Evolutionary conservation across 2,329 filamentous ascomycete species (phyloP).

Genomic region (Cryphonectria radicalis): DNA sequence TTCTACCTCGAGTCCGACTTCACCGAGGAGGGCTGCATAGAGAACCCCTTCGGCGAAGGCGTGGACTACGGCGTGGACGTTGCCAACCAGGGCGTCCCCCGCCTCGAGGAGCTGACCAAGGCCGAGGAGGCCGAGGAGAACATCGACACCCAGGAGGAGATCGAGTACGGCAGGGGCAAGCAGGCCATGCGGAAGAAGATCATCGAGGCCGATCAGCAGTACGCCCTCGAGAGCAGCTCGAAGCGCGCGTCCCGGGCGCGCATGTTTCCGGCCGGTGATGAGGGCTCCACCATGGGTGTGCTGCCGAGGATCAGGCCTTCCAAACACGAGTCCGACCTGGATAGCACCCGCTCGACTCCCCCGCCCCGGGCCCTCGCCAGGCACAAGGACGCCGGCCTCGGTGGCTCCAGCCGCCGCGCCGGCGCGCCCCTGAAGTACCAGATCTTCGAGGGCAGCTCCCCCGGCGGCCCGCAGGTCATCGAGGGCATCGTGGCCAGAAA

Average conservation of each 20-base stretch:
- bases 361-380: slow-evolving; percentile 49
- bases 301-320: slow-evolving; percentile 66
- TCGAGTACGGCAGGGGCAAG: slow-evolving; percentile 73
- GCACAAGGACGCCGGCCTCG: slow-evolving; percentile 39
- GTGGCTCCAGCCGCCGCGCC: slow-evolving; percentile 45
- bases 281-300: slow-evolving; percentile 59
- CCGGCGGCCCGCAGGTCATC: slow-evolving; percentile 55
- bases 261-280: slow-evolving; percentile 42
- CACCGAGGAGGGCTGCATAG: slow-evolving; percentile 80
- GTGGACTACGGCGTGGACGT: slow-evolving; percentile 68
- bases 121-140: slow-evolving; percentile 73
- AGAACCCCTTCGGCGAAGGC: slow-evolving; percentile 85
- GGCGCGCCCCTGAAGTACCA: slow-evolving; percentile 61
- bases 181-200: slow-evolving; percentile 76
- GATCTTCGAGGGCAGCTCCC: slow-evolving; percentile 64
- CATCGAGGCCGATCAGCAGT: slow-evolving; percentile 74
- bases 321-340: slow-evolving; percentile 62
- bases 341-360: slow-evolving; percentile 57
- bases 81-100: slow-evolving; percentile 71
- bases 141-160: slow-evolving; percentile 71
- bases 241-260: slow-evolving; percentile 54
- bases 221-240: slow-evolving; percentile 63
- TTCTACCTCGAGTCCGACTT: slow-evolving; percentile 98
- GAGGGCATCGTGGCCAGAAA: slow-evolving; percentile 64
- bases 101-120: slow-evolving; percentile 65